Evolutionary conservation across 306 rosid genomes (phyloP).

Genomic region (Pueraria montana): DNA sequence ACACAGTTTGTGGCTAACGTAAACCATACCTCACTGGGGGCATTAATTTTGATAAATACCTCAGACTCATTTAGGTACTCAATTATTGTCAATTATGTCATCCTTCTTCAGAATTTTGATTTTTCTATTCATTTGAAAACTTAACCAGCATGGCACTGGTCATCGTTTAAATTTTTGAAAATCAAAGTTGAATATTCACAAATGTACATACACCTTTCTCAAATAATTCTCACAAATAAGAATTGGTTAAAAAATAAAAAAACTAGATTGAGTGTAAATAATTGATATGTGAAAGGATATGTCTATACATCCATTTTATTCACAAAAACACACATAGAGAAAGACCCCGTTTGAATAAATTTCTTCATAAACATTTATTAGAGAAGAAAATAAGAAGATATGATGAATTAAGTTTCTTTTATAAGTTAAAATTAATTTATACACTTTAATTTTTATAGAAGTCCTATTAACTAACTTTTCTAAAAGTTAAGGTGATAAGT

Average conservation of each 20-base stretch:
- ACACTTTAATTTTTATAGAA: no score
- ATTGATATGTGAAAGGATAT: background rate
- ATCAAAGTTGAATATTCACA: background rate
- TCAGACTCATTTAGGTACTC: slow-evolving; percentile 19
- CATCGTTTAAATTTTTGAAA: background rate
- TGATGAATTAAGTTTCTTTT: no score
- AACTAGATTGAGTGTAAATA: background rate
- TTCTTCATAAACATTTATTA: no score
- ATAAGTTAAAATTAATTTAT: no score
- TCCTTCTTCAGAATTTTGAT: background rate
- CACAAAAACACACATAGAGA: background rate
- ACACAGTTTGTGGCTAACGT: slow-evolving; percentile 36
- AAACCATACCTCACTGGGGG: slow-evolving; percentile 22
- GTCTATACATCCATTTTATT: background rate
- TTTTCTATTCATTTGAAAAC: slow-evolving; percentile 40
- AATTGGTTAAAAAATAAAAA: background rate
- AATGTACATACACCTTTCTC: no score
- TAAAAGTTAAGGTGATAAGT: no score
- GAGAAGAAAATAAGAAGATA: no score
- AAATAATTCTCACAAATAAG: background rate
- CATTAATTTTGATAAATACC: background rate
- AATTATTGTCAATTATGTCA: slow-evolving; percentile 45
- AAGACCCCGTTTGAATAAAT: no score
- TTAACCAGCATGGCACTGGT: background rate
- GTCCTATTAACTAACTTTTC: no score